phyloP scores from a whole-genome alignment of 352 stramenopile species.

The Phytophthora agathidicida region DNA sequence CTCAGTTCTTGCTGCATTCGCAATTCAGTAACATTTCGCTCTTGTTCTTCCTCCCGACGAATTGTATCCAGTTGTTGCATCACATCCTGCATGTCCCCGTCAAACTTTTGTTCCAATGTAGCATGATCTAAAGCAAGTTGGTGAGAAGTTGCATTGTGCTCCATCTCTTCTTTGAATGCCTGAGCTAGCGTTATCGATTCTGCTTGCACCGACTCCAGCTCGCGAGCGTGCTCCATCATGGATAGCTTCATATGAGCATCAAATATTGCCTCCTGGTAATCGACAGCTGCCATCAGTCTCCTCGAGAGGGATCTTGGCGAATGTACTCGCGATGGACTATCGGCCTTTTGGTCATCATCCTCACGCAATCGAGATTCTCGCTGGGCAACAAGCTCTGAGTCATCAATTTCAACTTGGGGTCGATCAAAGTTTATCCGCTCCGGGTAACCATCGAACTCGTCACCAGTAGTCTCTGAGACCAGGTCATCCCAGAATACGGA shows the following conservation, averaged over 20 bases:
- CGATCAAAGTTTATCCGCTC: neutral
- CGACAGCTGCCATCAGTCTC: slow-evolving; percentile 61
- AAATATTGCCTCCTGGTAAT: slow-evolving; percentile 71
- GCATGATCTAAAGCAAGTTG: slow-evolving; percentile 58
- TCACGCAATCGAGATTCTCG: slow-evolving; percentile 19
- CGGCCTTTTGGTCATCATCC: slow-evolving; percentile 11
- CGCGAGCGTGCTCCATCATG: slow-evolving; percentile 62
- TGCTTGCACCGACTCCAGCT: slow-evolving; percentile 55
- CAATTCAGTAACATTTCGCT: slow-evolving; percentile 9
- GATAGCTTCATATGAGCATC: slow-evolving; percentile 65
- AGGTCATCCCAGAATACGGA: slow-evolving; percentile 40
- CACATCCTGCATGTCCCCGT: slow-evolving; percentile 50
- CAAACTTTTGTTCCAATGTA: slow-evolving; percentile 53
- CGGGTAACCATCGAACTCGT: neutral
- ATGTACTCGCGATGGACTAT: slow-evolving; percentile 33
- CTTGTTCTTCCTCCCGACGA: slow-evolving; percentile 37
- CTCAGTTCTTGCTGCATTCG: slow-evolving; percentile 31
- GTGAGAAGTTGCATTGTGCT: slow-evolving; percentile 45
- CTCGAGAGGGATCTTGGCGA: slow-evolving; percentile 58
- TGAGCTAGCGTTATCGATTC: slow-evolving; percentile 58
- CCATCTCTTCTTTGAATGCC: slow-evolving; percentile 76
- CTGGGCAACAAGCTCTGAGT: slow-evolving; percentile 28
- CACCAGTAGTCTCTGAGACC: slow-evolving; percentile 14
- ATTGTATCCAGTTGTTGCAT: slow-evolving; percentile 46
- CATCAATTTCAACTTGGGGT: slow-evolving; percentile 28